These are phyloP conservation scores for Polytolypa hystricis DNA, from an alignment of 2,329 filamentous ascomycete species.

Conservation along the genomic window DNA sequence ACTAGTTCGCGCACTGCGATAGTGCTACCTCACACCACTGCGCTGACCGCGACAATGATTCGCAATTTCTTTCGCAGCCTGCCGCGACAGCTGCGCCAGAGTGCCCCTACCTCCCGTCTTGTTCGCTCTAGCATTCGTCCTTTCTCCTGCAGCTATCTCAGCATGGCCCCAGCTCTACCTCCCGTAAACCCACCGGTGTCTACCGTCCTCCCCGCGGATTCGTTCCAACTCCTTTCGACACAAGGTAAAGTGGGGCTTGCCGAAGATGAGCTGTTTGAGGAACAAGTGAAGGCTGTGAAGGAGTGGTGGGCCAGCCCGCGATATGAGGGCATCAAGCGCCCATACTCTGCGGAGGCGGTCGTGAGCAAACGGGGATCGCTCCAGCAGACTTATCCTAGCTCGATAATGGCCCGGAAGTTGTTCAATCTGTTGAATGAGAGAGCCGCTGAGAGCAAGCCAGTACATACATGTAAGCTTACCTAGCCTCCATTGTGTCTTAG, in stretches of 20 bases:
- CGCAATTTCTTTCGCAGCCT: constrained; percentile 26
- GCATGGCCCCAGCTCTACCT: constrained; percentile 45
- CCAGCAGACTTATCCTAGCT: constrained; percentile 81
- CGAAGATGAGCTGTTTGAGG: constrained; percentile 76
- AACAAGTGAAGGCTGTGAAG: constrained; percentile 74
- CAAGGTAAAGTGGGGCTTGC: constrained; percentile 63
- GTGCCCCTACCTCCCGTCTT: constrained; percentile 11
- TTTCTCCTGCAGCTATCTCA: constrained; percentile 28
- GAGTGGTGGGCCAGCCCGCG: constrained; percentile 83
- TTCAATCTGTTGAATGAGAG: constrained; percentile 79
- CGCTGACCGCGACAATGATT: constrained; percentile 26
- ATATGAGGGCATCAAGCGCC: constrained; percentile 79
- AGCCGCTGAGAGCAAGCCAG: constrained; percentile 66
- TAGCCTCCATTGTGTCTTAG: constrained; percentile 6
- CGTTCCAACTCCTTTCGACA: constrained; percentile 76
- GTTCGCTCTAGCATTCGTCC: constrained; percentile 21
- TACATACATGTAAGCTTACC: constrained; percentile 68
- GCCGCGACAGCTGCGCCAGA: constrained; percentile 22
- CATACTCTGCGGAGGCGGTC: constrained; percentile 82
- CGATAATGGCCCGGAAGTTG: constrained; percentile 86
- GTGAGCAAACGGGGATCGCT: constrained; percentile 86
- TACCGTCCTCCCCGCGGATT: constrained; percentile 53
- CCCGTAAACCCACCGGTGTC: constrained; percentile 53
- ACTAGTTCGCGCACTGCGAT: not conserved
- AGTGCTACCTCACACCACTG: not conserved